Evolutionary conservation across 495 filamentous ascomycete genomes (phyloP).

Genomic region (Astrothelium subdiscretum): DNA sequence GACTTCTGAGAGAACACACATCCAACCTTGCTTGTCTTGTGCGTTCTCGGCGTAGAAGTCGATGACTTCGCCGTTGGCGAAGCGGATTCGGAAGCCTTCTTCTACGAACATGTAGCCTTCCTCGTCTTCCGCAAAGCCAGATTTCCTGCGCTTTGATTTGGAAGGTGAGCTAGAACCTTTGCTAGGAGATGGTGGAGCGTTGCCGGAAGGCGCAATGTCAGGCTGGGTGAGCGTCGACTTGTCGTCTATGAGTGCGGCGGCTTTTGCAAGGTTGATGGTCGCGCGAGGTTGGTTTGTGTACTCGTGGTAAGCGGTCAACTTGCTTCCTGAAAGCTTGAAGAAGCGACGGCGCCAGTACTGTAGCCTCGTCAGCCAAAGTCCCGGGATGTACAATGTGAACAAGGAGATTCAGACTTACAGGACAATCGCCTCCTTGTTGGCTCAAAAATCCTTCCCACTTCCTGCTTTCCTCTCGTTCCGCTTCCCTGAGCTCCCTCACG

Average conservation of each 20-base stretch:
- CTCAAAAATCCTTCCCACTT: slow-evolving; percentile 82
- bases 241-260: slow-evolving; percentile 88
- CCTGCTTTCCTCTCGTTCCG: slow-evolving; percentile 45
- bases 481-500: slow-evolving; percentile 82
- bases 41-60: slow-evolving; percentile 93
- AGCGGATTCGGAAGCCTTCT: slow-evolving; percentile 95
- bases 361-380: slow-evolving; percentile 21
- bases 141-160: slow-evolving; percentile 73
- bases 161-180: slow-evolving; percentile 47
- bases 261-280: slow-evolving; percentile 92
- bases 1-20: slow-evolving; percentile 75
- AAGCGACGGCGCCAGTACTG: slow-evolving; percentile 96
- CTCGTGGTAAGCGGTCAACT: slow-evolving; percentile 93
- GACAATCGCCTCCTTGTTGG: slow-evolving; percentile 95
- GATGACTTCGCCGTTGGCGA: slow-evolving; percentile 93
- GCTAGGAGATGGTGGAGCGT: background rate
- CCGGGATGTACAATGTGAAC: slow-evolving; percentile 2
- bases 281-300: slow-evolving; percentile 87
- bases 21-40: slow-evolving; percentile 83
- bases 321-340: slow-evolving; percentile 85
- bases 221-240: slow-evolving; percentile 62
- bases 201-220: slow-evolving; percentile 2
- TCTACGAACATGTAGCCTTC: slow-evolving; percentile 99
- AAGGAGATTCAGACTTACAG: slow-evolving; percentile 64
- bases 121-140: slow-evolving; percentile 94